phyloP scores from a whole-genome alignment of 495 filamentous ascomycete genomes.

The Ramalina peruviana region DNA sequence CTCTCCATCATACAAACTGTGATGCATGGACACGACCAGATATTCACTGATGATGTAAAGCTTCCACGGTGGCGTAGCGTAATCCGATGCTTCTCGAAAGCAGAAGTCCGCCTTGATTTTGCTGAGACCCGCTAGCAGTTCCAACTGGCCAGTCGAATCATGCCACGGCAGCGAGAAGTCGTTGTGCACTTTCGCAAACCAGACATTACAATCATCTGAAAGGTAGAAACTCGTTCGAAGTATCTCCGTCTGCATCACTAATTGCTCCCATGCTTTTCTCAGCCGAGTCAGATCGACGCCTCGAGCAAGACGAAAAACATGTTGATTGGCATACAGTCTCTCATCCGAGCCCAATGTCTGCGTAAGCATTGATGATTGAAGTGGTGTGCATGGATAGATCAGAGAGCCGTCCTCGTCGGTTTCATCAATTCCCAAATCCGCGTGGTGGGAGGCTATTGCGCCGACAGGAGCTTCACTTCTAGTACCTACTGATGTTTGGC shows the following conservation, averaged over 20 bases:
- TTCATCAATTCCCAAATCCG: not conserved
- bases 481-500: not conserved
- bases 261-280: conserved; percentile 6
- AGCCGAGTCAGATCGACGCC: conserved; percentile 1
- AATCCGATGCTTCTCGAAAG: conserved; percentile 8
- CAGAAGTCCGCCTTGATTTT: not conserved
- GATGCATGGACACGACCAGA: conserved; percentile 51
- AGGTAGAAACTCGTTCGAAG: conserved; percentile 18
- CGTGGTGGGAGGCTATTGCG: not conserved
- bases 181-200: conserved; percentile 11
- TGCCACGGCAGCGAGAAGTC: not conserved
- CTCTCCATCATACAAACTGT: conserved; percentile 67
- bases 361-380: conserved; percentile 21
- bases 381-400: conserved; percentile 16
- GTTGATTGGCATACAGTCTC: conserved; percentile 17
- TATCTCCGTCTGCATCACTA: conserved; percentile 12
- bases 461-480: not conserved
- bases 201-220: not conserved
- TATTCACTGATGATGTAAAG: not conserved
- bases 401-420: not conserved
- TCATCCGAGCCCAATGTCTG: conserved; percentile 16
- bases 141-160: not conserved
- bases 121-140: not conserved
- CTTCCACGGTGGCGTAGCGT: conserved; percentile 4
- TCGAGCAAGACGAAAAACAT: conserved; percentile 7